phyloP scores from a whole-genome alignment of 2,329 filamentous ascomycete genomes.

The Diplocarpon mali region DNA sequence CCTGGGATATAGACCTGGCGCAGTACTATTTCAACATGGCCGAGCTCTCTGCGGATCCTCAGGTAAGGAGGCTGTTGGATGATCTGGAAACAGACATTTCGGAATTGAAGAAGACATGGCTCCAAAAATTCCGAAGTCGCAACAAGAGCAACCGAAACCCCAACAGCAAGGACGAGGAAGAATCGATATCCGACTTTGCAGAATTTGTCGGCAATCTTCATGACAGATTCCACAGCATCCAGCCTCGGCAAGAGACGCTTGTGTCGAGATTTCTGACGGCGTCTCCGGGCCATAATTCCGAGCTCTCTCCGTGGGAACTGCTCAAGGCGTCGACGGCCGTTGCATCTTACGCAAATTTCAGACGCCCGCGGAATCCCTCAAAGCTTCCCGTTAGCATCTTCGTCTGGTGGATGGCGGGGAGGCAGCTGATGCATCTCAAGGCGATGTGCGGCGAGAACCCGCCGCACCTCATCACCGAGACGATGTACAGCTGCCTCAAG shows the following conservation, averaged over 20 bases:
- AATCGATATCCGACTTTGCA: constrained; percentile 1
- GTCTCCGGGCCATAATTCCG: constrained; percentile 5
- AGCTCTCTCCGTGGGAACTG: constrained; percentile 31
- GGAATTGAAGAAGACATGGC: constrained; percentile 11
- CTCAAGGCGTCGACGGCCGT: constrained; percentile 32
- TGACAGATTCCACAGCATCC: constrained; percentile 17
- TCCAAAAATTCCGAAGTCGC: background rate
- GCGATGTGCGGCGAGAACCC: background rate
- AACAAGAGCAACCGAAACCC: background rate
- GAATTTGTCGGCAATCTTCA: constrained; percentile 8
- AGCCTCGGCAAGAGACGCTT: constrained; percentile 14
- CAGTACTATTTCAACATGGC: constrained; percentile 9
- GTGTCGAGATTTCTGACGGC: constrained; percentile 14
- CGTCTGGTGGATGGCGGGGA: constrained; percentile 8
- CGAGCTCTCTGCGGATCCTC: constrained; percentile 3
- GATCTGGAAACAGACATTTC: constrained; percentile 8
- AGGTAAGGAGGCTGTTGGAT: constrained; percentile 11
- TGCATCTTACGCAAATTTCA: constrained; percentile 18
- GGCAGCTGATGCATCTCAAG: constrained; percentile 3
- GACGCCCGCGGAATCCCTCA: background rate
- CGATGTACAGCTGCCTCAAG: constrained; percentile 3
- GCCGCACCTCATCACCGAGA: background rate
- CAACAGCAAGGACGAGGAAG: background rate
- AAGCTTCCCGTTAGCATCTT: background rate
- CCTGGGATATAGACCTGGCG: constrained; percentile 21